These are phyloP conservation scores for Mimosa pudica DNA, from an alignment of 306 rosid genomes.

Conservation along the genomic window DNA sequence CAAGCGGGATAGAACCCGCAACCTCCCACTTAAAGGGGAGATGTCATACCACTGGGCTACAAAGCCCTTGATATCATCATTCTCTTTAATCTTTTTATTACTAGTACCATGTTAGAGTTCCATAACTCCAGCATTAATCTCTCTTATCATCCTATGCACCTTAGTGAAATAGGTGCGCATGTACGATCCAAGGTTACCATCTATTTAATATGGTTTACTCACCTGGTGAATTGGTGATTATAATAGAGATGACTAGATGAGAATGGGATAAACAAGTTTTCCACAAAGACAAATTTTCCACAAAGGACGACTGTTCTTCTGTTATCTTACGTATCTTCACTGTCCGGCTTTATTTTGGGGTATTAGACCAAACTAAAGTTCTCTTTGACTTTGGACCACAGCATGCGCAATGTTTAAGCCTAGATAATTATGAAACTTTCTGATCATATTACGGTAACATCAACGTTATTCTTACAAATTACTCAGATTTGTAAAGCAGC, in stretches of 20 bases:
- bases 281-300: too few relatives aligned
- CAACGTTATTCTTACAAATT: background rate
- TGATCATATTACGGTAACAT: background rate
- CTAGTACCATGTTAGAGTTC: background rate
- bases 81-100: background rate
- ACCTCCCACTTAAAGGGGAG: too few relatives aligned
- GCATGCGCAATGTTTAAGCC: background rate
- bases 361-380: background rate
- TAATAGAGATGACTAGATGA: too few relatives aligned
- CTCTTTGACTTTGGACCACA: slow-evolving; percentile 10
- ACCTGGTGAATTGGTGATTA: background rate
- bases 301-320: too few relatives aligned
- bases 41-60: too few relatives aligned
- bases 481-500: background rate
- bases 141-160: background rate
- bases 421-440: background rate
- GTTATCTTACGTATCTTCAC: background rate
- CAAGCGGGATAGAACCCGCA: too few relatives aligned
- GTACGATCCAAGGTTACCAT: background rate
- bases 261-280: too few relatives aligned
- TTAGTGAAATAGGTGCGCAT: background rate
- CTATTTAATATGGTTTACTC: background rate
- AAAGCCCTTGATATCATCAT: too few relatives aligned
- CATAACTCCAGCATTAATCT: background rate
- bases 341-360: background rate